Conservation (phyloP, 768 basidiomycete genomes). For the Rhodotorula kratochvilovae region DNA sequence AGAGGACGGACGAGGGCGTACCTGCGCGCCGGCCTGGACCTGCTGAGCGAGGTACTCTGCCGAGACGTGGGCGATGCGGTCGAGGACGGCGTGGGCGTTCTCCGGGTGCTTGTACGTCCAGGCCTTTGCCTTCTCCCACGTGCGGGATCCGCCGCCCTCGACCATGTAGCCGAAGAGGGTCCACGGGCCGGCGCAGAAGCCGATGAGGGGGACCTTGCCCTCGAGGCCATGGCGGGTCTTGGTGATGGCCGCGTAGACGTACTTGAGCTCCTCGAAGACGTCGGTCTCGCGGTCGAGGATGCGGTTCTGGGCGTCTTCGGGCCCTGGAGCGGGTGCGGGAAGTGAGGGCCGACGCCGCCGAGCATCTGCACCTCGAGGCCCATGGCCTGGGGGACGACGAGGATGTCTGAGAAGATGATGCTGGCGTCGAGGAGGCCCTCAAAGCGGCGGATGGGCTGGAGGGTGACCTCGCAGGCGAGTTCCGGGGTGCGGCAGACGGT, state of each 20-base stretch:
- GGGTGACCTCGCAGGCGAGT: slow-evolving; percentile 79
- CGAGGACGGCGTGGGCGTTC: slow-evolving; percentile 70
- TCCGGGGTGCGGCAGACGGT: slow-evolving; percentile 88
- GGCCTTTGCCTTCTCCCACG: slow-evolving; percentile 81
- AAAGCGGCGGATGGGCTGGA: slow-evolving; percentile 90
- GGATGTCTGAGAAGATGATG: slow-evolving; percentile 97
- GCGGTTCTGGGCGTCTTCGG: slow-evolving; percentile 66
- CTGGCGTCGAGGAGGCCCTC: slow-evolving; percentile 82
- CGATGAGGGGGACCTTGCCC: slow-evolving; percentile 90
- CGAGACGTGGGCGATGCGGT: slow-evolving; percentile 79
- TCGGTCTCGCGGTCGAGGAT: slow-evolving; percentile 75
- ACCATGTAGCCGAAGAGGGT: slow-evolving; percentile 98
- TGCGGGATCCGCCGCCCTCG: slow-evolving; percentile 89
- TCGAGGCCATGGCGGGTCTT: slow-evolving; percentile 70
- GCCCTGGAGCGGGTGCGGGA: slow-evolving; percentile 79
- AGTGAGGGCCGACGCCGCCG: slow-evolving; percentile 68
- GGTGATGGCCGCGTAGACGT: slow-evolving; percentile 89
- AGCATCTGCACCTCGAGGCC: slow-evolving; percentile 90
- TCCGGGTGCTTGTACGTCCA: slow-evolving; percentile 91
- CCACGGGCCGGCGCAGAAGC: slow-evolving; percentile 97
- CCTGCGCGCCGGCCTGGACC: slow-evolving; percentile 93
- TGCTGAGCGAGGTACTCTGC: slow-evolving; percentile 87
- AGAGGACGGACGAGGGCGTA: slow-evolving; percentile 46
- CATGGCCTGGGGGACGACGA: slow-evolving; percentile 95
- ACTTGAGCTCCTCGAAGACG: slow-evolving; percentile 67